Conservation (phyloP, 2,329 filamentous ascomycete genomes). For the Clonostachys byssicola region DNA sequence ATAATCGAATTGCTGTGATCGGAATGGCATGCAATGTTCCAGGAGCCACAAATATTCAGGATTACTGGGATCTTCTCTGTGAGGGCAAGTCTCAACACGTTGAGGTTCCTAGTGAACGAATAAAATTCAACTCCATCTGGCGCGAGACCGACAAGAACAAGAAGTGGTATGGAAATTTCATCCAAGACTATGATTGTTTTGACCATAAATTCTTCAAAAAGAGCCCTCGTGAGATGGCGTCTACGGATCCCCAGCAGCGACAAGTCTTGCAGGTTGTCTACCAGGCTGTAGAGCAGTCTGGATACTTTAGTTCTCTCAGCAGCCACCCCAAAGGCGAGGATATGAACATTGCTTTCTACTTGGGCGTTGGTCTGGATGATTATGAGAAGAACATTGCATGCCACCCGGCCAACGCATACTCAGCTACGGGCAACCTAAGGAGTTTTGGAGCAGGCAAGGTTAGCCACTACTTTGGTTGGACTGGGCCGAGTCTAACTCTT, state of each 20-base stretch:
- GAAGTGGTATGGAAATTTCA: slow-evolving; percentile 49
- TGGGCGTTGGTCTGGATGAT: slow-evolving; percentile 3
- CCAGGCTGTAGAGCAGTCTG: slow-evolving; percentile 62
- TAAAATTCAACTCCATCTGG: slow-evolving; percentile 25
- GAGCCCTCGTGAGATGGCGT: slow-evolving; percentile 60
- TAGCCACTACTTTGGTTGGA: slow-evolving; percentile 27
- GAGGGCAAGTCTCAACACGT: slow-evolving; percentile 59
- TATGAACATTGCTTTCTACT: slow-evolving; percentile 1
- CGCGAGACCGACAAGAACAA: slow-evolving; percentile 60
- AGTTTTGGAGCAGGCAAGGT: slow-evolving; percentile 13
- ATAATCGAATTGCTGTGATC: slow-evolving; percentile 48
- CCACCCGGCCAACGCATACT: slow-evolving; percentile 6
- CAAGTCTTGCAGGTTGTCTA: slow-evolving; percentile 60
- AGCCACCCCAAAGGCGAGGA: slow-evolving; percentile 11
- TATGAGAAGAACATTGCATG: not conserved
- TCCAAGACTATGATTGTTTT: slow-evolving; percentile 60
- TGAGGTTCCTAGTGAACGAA: slow-evolving; percentile 48
- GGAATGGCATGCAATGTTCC: slow-evolving; percentile 62
- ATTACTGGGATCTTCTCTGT: slow-evolving; percentile 60
- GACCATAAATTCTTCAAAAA: slow-evolving; percentile 69
- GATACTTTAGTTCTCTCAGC: slow-evolving; percentile 12
- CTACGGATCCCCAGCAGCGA: slow-evolving; percentile 61
- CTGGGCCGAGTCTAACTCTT: slow-evolving; percentile 21
- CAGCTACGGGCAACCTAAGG: slow-evolving; percentile 19
- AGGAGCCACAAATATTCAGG: slow-evolving; percentile 45